phyloP scores from a whole-genome alignment of 2,329 filamentous ascomycete genomes.

The Cladosporium sp. region DNA sequence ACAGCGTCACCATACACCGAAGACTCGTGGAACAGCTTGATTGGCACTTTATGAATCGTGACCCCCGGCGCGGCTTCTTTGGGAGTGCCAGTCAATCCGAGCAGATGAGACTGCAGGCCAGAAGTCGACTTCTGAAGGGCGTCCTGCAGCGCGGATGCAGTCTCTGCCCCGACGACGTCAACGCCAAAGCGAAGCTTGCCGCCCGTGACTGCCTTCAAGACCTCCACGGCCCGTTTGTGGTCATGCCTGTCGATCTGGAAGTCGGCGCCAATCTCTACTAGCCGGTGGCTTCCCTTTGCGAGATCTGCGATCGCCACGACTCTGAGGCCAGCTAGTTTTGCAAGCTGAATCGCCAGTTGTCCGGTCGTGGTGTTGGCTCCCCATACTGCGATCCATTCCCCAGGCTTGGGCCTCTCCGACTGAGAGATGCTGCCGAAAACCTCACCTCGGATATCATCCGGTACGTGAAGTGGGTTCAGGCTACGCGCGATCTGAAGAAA shows the following conservation, averaged over 20 bases:
- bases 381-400: slow-evolving; percentile 70
- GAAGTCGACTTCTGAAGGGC: slow-evolving; percentile 37
- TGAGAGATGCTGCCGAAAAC: slow-evolving; percentile 51
- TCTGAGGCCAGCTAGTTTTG: slow-evolving; percentile 57
- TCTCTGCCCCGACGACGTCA: slow-evolving; percentile 61
- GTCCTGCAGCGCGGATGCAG: slow-evolving; percentile 52
- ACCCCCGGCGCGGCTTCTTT: slow-evolving; percentile 48
- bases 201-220: slow-evolving; percentile 55
- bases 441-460: slow-evolving; percentile 57
- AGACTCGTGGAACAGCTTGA: slow-evolving; percentile 69
- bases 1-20: slow-evolving; percentile 57
- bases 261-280: slow-evolving; percentile 52
- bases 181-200: slow-evolving; percentile 59
- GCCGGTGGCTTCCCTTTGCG: slow-evolving; percentile 56
- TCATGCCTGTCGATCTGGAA: slow-evolving; percentile 64
- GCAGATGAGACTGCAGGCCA: slow-evolving; percentile 46
- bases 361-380: slow-evolving; percentile 69
- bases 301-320: slow-evolving; percentile 63
- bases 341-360: slow-evolving; percentile 60
- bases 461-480: slow-evolving; percentile 45
- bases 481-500: slow-evolving; percentile 46
- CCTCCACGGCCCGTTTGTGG: slow-evolving; percentile 56
- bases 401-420: slow-evolving; percentile 49
- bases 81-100: slow-evolving; percentile 62
- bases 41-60: slow-evolving; percentile 60